Evolutionary conservation across 2,329 filamentous ascomycete genomes (phyloP).

Genomic region (Orbilia ellipsospora): DNA sequence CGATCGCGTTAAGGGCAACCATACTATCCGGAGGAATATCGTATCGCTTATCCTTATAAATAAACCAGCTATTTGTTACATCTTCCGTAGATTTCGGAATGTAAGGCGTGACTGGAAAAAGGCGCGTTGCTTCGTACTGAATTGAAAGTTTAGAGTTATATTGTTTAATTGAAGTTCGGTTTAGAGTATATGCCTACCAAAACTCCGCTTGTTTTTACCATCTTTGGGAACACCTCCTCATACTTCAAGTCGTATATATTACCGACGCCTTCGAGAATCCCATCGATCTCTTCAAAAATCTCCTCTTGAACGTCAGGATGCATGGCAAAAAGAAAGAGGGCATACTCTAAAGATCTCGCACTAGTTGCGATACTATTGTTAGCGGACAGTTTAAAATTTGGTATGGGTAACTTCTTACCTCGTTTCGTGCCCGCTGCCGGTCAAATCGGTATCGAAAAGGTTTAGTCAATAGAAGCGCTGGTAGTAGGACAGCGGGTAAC

Average conservation of each 20-base stretch:
- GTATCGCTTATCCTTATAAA: conserved; percentile 15
- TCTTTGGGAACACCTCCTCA: conserved; percentile 23
- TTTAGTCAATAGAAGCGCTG: not conserved
- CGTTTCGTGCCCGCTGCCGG: no score
- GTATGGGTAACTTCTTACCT: no score
- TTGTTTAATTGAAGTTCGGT: no score
- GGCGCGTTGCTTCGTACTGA: conserved; percentile 23
- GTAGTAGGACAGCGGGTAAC: not conserved
- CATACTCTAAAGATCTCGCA: no score
- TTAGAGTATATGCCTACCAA: conserved; percentile 3
- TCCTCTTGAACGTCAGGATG: conserved; percentile 19
- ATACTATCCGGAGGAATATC: conserved; percentile 24
- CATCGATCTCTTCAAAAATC: conserved; percentile 24
- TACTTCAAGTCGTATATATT: conserved; percentile 29
- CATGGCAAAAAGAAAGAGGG: conserved; percentile 24
- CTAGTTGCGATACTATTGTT: no score
- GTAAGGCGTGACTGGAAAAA: conserved; percentile 25
- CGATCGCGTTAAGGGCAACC: conserved; percentile 27
- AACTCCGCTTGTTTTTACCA: conserved; percentile 25
- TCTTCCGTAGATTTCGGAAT: conserved; percentile 26
- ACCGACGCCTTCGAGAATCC: conserved; percentile 19
- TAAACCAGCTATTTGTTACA: conserved; percentile 20
- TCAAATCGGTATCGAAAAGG: no score
- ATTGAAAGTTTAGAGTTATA: not conserved
- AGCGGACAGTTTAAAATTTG: no score